A percentile compares a stretch with the other conserved stretches of the same genome.
Conservation (phyloP, 1,284 basidiomycete species). For the Neolentinus lepideus region DNA sequence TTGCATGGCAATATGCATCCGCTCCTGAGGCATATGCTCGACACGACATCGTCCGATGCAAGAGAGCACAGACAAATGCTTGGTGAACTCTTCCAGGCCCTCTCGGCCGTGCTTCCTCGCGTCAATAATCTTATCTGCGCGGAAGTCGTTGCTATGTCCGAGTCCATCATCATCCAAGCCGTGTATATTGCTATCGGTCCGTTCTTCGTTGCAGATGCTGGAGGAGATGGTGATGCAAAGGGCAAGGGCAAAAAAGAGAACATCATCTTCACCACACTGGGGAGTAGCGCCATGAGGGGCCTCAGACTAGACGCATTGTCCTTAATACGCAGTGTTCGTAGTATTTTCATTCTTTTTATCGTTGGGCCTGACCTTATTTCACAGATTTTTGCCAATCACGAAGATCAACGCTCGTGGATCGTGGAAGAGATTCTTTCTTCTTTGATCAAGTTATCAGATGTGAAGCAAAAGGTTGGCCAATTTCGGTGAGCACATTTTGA, state of each 20-base stretch:
- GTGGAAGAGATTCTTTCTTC: conserved; percentile 92
- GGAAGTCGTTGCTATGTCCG: conserved; percentile 73
- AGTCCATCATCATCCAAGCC: conserved; percentile 81
- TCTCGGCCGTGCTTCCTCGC: conserved; percentile 60
- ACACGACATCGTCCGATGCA: conserved; percentile 29
- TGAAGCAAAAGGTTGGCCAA: conserved; percentile 80
- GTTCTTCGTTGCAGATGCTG: conserved; percentile 77
- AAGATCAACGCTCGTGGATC: conserved; percentile 90
- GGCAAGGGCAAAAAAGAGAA: conserved; percentile 54
- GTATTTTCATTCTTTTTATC: conserved; percentile 2
- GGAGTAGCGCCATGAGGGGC: conserved; percentile 72
- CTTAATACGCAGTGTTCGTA: conserved; percentile 76
- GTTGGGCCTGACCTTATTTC: conserved; percentile 5
- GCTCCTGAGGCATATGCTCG: conserved; percentile 48
- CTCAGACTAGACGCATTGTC: conserved; percentile 77
- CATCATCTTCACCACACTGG: conserved; percentile 52
- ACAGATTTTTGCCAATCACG: conserved; percentile 85
- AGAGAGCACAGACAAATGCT: conserved; percentile 47
- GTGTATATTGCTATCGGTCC: conserved; percentile 91
- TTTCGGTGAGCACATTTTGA: conserved; percentile 52
- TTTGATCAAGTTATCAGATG: conserved; percentile 84
- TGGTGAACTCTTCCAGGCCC: conserved; percentile 58
- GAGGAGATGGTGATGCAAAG: conserved; percentile 38
- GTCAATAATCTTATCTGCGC: conserved; percentile 63
- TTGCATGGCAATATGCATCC: conserved; percentile 34